Percentiles rank a stretch among this genome's conserved stretches.
These are phyloP conservation scores for Russula emetica DNA, from an alignment of 768 basidiomycete species.

Conservation along the genomic window DNA sequence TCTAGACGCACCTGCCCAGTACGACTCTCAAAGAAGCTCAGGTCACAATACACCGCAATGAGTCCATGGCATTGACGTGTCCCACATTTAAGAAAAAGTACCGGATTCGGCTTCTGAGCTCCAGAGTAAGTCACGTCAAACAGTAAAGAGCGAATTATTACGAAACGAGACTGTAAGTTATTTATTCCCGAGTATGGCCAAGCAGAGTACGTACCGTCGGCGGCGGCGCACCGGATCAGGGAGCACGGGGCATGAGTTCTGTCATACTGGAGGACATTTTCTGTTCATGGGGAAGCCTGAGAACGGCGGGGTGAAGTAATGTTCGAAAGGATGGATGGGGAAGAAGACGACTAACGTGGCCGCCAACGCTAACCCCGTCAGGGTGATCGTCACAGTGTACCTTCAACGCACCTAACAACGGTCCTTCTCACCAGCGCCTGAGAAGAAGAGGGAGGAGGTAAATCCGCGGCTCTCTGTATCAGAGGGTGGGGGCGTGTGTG, in stretches of 20 bases:
- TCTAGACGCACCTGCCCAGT: neutral
- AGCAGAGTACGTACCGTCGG: neutral
- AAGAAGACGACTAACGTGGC: neutral
- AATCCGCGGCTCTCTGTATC: constrained; percentile 3
- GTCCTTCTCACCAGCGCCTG: neutral
- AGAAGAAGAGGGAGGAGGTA: neutral
- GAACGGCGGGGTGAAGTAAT: neutral
- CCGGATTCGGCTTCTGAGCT: neutral
- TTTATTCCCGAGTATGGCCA: neutral
- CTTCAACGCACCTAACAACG: neutral
- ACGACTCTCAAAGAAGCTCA: neutral
- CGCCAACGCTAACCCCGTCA: neutral
- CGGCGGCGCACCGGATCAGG: neutral
- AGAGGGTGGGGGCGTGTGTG: neutral
- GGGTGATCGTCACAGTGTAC: neutral
- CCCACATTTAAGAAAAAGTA: neutral
- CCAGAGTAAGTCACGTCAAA: no score
- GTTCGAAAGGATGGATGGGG: neutral
- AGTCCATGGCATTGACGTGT: neutral
- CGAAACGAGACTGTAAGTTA: neutral
- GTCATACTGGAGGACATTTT: neutral
- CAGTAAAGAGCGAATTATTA: neutral
- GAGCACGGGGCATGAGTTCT: neutral
- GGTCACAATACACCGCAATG: neutral
- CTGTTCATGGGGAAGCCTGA: neutral